These are phyloP conservation scores for Emmonsia crescens DNA, from an alignment of 2,329 filamentous ascomycete species.

Conservation along the genomic window DNA sequence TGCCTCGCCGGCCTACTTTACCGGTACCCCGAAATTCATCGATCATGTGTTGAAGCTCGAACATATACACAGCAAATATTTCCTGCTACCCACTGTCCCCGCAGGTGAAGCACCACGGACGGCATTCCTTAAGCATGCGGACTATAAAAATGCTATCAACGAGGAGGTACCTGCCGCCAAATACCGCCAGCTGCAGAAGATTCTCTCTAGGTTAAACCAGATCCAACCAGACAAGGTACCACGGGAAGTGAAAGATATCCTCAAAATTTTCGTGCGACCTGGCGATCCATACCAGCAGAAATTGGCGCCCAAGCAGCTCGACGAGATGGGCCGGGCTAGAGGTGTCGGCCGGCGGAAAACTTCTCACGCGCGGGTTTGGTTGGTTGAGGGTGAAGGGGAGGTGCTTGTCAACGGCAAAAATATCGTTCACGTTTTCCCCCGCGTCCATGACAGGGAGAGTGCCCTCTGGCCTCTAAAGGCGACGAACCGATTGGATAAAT, in stretches of 20 bases:
- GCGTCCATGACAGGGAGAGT: constrained; percentile 88
- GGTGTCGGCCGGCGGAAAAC: constrained; percentile 81
- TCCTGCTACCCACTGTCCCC: constrained; percentile 58
- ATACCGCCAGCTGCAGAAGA: constrained; percentile 63
- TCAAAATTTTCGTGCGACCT: constrained; percentile 62
- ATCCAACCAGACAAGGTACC: constrained; percentile 75
- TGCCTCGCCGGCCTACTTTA: constrained; percentile 88
- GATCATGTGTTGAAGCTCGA: constrained; percentile 70
- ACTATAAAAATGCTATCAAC: constrained; percentile 61
- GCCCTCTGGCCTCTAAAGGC: constrained; percentile 81
- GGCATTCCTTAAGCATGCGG: constrained; percentile 67
- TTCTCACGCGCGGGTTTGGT: constrained; percentile 69
- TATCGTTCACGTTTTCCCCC: constrained; percentile 70
- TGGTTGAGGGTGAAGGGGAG: constrained; percentile 89
- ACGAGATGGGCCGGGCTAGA: constrained; percentile 65
- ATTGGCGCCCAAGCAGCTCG: constrained; percentile 51
- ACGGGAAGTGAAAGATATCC: constrained; percentile 51
- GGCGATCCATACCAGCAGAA: constrained; percentile 60
- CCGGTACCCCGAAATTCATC: constrained; percentile 71
- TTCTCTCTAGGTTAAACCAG: constrained; percentile 70
- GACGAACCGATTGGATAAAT: constrained; percentile 80
- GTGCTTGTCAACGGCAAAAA: constrained; percentile 81
- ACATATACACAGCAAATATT: constrained; percentile 59
- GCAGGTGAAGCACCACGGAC: constrained; percentile 58
- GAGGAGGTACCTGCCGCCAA: constrained; percentile 66